Conservation (phyloP, 2,329 filamentous ascomycete genomes). For the Aspergillus arachidicola region DNA sequence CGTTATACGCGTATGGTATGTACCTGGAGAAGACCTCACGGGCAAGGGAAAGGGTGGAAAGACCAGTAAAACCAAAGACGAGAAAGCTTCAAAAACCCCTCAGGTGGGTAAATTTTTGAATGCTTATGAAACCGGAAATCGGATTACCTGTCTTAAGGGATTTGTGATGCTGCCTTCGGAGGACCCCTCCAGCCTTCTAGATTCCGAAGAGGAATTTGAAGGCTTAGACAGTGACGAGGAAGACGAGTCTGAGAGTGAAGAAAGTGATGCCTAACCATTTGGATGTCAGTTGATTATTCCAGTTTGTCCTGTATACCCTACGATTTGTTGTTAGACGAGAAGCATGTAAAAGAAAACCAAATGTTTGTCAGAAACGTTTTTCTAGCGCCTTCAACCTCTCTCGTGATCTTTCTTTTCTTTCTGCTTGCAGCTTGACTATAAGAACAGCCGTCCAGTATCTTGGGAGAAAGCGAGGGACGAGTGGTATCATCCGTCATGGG, state of each 20-base stretch:
- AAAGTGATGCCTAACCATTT: conserved; percentile 29
- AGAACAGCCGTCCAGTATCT: background rate
- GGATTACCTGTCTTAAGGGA: conserved; percentile 84
- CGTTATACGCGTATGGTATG: conserved; percentile 74
- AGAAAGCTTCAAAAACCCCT: conserved; percentile 21
- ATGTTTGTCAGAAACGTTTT: background rate
- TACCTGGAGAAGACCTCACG: conserved; percentile 45
- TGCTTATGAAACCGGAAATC: conserved; percentile 79
- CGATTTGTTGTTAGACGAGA: conserved; percentile 14
- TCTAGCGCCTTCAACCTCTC: background rate
- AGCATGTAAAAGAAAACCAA: background rate
- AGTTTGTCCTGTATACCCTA: conserved; percentile 26
- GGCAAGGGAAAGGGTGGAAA: conserved; percentile 20
- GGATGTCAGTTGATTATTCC: conserved; percentile 4
- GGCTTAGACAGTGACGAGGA: conserved; percentile 29
- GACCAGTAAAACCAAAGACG: conserved; percentile 17
- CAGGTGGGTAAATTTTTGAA: conserved; percentile 71
- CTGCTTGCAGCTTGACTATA: background rate
- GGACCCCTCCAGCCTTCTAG: conserved; percentile 57
- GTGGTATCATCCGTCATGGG: background rate
- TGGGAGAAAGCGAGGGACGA: background rate
- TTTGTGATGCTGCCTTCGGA: conserved; percentile 76
- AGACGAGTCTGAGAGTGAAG: conserved; percentile 26
- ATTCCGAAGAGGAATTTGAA: conserved; percentile 36
- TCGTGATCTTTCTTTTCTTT: background rate